Evolutionary conservation across 2,329 filamentous ascomycete genomes (phyloP).

Genomic region (Colletotrichum sp.): DNA sequence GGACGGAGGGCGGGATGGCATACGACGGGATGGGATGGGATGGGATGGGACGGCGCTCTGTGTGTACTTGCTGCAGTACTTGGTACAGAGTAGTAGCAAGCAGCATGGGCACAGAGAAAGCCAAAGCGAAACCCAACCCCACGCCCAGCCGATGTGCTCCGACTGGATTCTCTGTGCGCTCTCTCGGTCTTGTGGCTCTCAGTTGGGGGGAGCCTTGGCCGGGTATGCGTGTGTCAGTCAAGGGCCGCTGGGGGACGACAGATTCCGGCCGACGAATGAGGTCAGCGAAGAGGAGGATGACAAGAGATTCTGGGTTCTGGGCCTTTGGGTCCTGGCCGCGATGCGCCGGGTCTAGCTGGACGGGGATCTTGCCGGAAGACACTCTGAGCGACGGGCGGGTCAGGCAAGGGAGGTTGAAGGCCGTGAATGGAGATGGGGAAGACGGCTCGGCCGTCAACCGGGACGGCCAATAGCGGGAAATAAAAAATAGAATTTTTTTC

Average conservation of each 20-base stretch:
- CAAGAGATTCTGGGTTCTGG: conserved; percentile 7
- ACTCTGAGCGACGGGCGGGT: conserved; percentile 8
- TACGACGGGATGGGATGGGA: not conserved
- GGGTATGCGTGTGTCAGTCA: conserved; percentile 19
- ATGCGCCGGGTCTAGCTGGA: conserved; percentile 17
- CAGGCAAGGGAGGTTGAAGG: not conserved
- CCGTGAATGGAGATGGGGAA: not conserved
- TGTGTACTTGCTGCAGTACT: not conserved
- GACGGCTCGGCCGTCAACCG: conserved; percentile 4
- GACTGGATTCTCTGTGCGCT: conserved; percentile 15
- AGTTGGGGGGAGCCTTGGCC: not conserved
- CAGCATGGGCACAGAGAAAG: not conserved
- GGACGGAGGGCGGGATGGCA: not conserved
- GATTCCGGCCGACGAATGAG: conserved; percentile 9
- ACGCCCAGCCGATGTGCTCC: conserved; percentile 11
- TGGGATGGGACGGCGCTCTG: not conserved
- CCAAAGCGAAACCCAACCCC: conserved; percentile 18
- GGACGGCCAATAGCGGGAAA: conserved; percentile 2
- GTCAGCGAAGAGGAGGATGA: conserved; percentile 6
- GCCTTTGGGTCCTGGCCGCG: conserved; percentile 4
- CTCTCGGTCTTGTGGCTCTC: conserved; percentile 4
- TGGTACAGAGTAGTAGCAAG: not conserved
- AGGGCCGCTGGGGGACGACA: conserved; percentile 12
- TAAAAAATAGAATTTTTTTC: not conserved
- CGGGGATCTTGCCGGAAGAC: conserved; percentile 21